phyloP scores from a whole-genome alignment of 371 early-diverging fungal genomes.

The Mortierella sp. region DNA sequence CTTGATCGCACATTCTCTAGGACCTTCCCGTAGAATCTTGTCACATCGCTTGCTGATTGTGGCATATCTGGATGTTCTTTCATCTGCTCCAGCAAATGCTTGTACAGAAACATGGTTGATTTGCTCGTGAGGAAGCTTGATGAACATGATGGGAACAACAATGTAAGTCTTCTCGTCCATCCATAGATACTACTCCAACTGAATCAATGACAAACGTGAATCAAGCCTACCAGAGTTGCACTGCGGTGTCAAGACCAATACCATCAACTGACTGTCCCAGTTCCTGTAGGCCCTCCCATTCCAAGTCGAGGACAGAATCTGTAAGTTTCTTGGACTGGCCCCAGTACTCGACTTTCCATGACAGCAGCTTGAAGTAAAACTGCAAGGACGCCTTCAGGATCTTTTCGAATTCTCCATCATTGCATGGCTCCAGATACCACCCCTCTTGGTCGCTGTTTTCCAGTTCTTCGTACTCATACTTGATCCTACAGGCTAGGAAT shows the following conservation, averaged over 20 bases:
- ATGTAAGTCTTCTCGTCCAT: no score
- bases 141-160: not conserved
- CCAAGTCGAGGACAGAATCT: constrained; percentile 84
- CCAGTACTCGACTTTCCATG: constrained; percentile 72
- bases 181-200: no score
- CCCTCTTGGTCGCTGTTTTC: constrained; percentile 67
- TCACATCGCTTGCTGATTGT: constrained; percentile 59
- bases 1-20: constrained; percentile 74
- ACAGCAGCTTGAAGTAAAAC: constrained; percentile 84
- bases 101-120: constrained; percentile 46
- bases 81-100: constrained; percentile 45
- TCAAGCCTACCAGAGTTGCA: constrained; percentile 76
- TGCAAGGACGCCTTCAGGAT: constrained; percentile 77
- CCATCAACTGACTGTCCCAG: constrained; percentile 77
- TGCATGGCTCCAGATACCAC: constrained; percentile 74
- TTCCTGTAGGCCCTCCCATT: constrained; percentile 82
- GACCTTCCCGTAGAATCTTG: constrained; percentile 68
- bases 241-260: constrained; percentile 80
- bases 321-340: constrained; percentile 62
- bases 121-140: constrained; percentile 55
- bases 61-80: constrained; percentile 36
- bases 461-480: constrained; percentile 73
- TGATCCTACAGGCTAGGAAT: constrained; percentile 77
- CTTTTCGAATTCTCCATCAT: constrained; percentile 74
- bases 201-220: not conserved